These are phyloP conservation scores for Cylindricascospora bacillispora DNA, from an alignment of 1,139 yeast genomes.

Conservation along the genomic window DNA sequence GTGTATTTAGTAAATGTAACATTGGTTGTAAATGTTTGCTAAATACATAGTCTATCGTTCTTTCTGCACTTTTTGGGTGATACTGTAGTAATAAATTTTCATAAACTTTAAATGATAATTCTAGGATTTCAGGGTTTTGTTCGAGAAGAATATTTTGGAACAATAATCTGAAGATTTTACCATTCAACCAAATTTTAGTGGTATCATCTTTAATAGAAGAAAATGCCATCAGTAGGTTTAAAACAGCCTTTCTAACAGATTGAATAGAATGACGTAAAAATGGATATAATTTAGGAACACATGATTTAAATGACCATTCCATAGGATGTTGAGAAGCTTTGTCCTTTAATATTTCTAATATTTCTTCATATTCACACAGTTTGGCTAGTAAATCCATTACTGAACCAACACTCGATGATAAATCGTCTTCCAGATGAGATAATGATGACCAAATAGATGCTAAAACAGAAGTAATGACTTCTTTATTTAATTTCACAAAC, in stretches of 20 bases:
- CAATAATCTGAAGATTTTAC: conserved; percentile 55
- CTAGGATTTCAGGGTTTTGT: conserved; percentile 64
- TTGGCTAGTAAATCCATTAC: conserved; percentile 91
- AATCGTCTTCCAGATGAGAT: conserved; percentile 74
- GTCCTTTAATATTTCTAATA: conserved; percentile 53
- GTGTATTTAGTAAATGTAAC: conserved; percentile 69
- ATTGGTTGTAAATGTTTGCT: conserved; percentile 47
- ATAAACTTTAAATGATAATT: conserved; percentile 54
- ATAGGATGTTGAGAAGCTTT: conserved; percentile 37
- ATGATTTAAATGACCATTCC: conserved; percentile 48
- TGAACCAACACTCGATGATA: conserved; percentile 89
- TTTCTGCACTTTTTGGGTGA: conserved; percentile 22
- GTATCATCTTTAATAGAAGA: conserved; percentile 52
- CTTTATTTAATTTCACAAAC: conserved; percentile 55
- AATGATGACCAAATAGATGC: conserved; percentile 82
- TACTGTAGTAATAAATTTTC: conserved; percentile 41
- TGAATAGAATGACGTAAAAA: conserved; percentile 89
- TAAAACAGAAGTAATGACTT: conserved; percentile 50
- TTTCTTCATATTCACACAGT: conserved; percentile 71
- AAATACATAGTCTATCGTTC: conserved; percentile 37
- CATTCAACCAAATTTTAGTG: conserved; percentile 69
- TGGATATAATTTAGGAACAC: conserved; percentile 89
- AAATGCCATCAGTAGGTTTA: conserved; percentile 71
- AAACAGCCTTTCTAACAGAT: conserved; percentile 80
- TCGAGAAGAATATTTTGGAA: conserved; percentile 85